Base-by-base conservation (phyloP, 768 basidiomycete genomes). In the Psilocybe azurescens region DNA sequence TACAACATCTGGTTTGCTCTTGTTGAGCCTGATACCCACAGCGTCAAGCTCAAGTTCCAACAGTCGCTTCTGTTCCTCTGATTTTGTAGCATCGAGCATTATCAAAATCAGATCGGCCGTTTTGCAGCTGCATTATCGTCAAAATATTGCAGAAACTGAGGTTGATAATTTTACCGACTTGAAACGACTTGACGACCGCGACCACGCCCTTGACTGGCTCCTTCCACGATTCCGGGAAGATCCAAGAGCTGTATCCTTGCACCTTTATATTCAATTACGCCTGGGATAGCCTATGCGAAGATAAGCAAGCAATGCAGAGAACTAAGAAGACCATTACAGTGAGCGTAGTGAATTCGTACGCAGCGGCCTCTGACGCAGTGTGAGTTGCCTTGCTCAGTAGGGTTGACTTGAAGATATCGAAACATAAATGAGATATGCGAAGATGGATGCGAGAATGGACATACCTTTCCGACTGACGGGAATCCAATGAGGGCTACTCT, bases 101-200 rank as follows among this genome's bases (percentile, higher is more conserved):
- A 97, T 82, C 33, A 99, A 77, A 67, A 98, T 97, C 53, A 98
- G 82, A 76, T 99, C 97, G 5, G 94, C 92, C 7, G 94, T 97
- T 95, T 93, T 29, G 91, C 91, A 67, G 89, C 88, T 89, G 58
- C 5, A 29, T 7, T 44, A 41, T 47, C 1, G 4, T 41, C n/a
- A 32, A 60, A 48, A 46, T 71, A 53, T 30, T 8, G 14, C 8
- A 20, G 36, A 28, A 36, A 28, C 55, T 39, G 4, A 54, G 24
- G 56, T 20, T 24, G 33, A 24, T 10, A 50, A n/a, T 57, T 29
- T 49, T n/a, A 70, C 82, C 55, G 69, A 88, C 89, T 97, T 18
- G 96, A 89, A 14, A 99, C 96, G 38, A 99, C 97, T 76, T 99
- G 97, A 66, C 97, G 87, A 32, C 97, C 97, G 67, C 97, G 85